Base-by-base conservation (phyloP, 2,329 filamentous ascomycete genomes). In the Penicillium rolfsii region DNA sequence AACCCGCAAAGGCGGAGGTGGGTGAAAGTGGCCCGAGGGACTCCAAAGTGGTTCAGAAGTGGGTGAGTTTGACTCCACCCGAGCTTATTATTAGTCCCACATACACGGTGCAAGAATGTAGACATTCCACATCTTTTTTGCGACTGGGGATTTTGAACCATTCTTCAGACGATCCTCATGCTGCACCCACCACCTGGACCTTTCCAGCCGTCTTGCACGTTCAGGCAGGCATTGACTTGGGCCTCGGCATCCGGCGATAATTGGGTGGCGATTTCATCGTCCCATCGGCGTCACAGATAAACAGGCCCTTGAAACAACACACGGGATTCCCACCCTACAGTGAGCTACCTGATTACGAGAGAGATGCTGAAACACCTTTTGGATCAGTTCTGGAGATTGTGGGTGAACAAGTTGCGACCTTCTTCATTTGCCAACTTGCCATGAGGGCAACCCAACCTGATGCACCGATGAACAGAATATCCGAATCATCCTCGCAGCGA, bases 81-180 rank as follows among this genome's bases (percentile, higher is more conserved):
- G 56, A 64, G 56, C 64, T 65, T 65, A 65, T 65, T 61, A 52
- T 50, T 53, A 33, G 57, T 60, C 55, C 58, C 63, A 49, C 58
- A 49, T 52, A 55, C 46, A 38, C 41, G 38, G 45, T 38, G 3
- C 9, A 5, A 33, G 8, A 33, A 28, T 26, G 7, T 12, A 35
- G n/a, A 14, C 7, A 28, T 26, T 30, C 26, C 30, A 48, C 24
- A 50, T 46, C 9, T 16, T 11, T 6, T 7, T 2, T 46, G 3
- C 11, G 19, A 22, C 14, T 16, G 7, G 4, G 16, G 14, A 1
- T 22, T 9, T 14, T 12, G 11, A 19, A 24, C 19, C 40, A 12
- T 26, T 24, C 5, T 14, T 36, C 12, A 14, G 12, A 46, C 28
- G 14, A 22, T 22, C 5, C 24, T 9, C 19, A 26, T 46, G 11